Base-by-base conservation (phyloP, 352 stramenopile genomes). In the Phytopythium delawarense region DNA sequence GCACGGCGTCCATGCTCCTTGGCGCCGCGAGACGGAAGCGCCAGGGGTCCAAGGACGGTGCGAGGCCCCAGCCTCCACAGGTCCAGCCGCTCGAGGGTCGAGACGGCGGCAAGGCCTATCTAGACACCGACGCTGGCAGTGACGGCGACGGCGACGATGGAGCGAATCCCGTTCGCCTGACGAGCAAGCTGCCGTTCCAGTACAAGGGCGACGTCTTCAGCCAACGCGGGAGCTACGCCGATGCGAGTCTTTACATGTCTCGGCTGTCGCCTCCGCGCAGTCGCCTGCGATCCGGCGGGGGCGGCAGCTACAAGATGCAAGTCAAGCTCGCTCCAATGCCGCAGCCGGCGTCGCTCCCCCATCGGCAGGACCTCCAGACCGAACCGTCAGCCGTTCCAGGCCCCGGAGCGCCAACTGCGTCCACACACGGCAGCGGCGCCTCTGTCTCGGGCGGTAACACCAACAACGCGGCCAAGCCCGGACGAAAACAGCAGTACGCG, bases 191-290 rank as follows among this genome's bases (percentile, higher is more conserved):
- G 12, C 66, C 68, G 15, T 92, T 90, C 63, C 76, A 85, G 51
- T 92, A 91, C 57, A 72, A 71, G 58, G 83, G 83, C 42, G 83
- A 92, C 50, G 65, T 88, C 12, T 92, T 92, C 57, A 70, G 76
- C n/a, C 83, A 92, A 61, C 83, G 78, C 46, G 83, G 81, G 3
- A 57, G 75, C n/a, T 92, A 92, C 65, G 78, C 67, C 0, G 81
- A 92, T 16, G 81, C 77, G 0, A 74, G 71, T 30, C 57, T 92
- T 21, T 92, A 92, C 66, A 85, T 92, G 69, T 92, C 83, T 20
- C 76, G 83, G 4, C 52, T 92, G 12, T 76, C 81, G 9, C 72
- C 75, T 4, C 83, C 78, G 44, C 69, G 25, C 12, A 34, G 1
- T 23, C 54, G 54, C 16, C 23, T 60, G 23, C 37, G 54, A 7